Evolutionary conservation across 768 basidiomycete genomes (phyloP).

Genomic region (Leucocoprinus sp.): DNA sequence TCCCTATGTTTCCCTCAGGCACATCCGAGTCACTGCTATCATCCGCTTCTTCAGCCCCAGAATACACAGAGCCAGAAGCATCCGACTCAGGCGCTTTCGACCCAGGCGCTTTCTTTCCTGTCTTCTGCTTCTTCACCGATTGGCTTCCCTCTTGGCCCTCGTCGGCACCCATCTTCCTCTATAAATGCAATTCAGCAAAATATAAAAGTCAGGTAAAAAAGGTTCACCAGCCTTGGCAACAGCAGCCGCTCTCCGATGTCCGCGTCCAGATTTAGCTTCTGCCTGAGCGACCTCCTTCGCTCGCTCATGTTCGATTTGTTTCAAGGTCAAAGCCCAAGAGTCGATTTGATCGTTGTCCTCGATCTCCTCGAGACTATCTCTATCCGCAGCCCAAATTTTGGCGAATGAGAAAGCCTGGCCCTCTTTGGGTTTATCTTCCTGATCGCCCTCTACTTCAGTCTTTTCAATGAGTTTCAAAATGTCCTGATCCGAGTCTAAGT

Average conservation of each 20-base stretch:
- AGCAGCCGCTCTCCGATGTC: slow-evolving; percentile 69
- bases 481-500: slow-evolving; percentile 67
- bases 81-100: slow-evolving; percentile 15
- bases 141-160: slow-evolving; percentile 7
- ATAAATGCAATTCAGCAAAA: slow-evolving; percentile 10
- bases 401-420: slow-evolving; percentile 77
- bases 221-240: slow-evolving; percentile 31
- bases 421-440: slow-evolving; percentile 40
- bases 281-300: slow-evolving; percentile 35
- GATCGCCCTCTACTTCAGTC: slow-evolving; percentile 66
- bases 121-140: slow-evolving; percentile 10
- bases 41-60: slow-evolving; percentile 22
- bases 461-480: slow-evolving; percentile 83
- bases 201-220: no score
- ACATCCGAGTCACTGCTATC: slow-evolving; percentile 15
- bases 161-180: slow-evolving; percentile 20
- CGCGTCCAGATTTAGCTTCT: slow-evolving; percentile 57
- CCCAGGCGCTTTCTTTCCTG: slow-evolving; percentile 15
- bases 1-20: slow-evolving; percentile 15
- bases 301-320: slow-evolving; percentile 38
- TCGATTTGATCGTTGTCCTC: slow-evolving; percentile 56
- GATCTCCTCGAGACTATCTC: slow-evolving; percentile 62
- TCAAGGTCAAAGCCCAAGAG: slow-evolving; percentile 76
- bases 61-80: slow-evolving; percentile 27
- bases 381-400: slow-evolving; percentile 84